Evolutionary conservation across 108 stramenopile genomes (phyloP).

Genomic region (Cyclostephanos tholiformis): DNA sequence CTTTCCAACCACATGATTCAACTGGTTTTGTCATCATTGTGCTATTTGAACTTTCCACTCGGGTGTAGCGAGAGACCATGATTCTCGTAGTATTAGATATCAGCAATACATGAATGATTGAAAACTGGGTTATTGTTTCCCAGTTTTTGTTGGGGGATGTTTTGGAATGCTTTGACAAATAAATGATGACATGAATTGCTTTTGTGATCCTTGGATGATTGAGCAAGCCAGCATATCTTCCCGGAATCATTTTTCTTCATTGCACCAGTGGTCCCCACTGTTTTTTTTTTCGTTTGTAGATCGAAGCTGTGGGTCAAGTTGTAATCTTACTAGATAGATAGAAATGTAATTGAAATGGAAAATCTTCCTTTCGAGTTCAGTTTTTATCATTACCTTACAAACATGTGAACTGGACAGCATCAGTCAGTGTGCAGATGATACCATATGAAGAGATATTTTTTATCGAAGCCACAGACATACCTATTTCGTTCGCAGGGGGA

Average conservation of each 20-base stretch:
- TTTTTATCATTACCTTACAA: too few relatives aligned
- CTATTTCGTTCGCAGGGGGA: too few relatives aligned
- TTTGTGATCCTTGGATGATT: not conserved
- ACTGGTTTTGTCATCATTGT: not conserved
- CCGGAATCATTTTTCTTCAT: not conserved
- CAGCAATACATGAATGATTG: not conserved
- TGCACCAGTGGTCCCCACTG: not conserved
- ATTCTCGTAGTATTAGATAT: too few relatives aligned
- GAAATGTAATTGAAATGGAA: too few relatives aligned
- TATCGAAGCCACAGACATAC: too few relatives aligned
- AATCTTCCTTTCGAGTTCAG: too few relatives aligned
- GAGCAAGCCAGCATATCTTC: not conserved
- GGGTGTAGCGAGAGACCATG: not conserved
- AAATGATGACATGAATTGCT: not conserved
- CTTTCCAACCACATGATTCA: not conserved
- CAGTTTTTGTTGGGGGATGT: not conserved
- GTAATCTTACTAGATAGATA: too few relatives aligned
- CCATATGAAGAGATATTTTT: too few relatives aligned
- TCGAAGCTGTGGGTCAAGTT: too few relatives aligned
- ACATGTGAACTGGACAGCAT: too few relatives aligned
- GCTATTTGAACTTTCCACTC: not conserved
- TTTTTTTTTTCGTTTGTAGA: not conserved
- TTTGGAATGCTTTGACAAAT: not conserved
- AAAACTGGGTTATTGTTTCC: not conserved
- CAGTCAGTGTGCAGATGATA: too few relatives aligned